Evolutionary conservation across 108 stramenopile genomes (phyloP), one percentile per base, ranked within the genome.

Genomic region (Nitzschia inconspicua): DNA sequence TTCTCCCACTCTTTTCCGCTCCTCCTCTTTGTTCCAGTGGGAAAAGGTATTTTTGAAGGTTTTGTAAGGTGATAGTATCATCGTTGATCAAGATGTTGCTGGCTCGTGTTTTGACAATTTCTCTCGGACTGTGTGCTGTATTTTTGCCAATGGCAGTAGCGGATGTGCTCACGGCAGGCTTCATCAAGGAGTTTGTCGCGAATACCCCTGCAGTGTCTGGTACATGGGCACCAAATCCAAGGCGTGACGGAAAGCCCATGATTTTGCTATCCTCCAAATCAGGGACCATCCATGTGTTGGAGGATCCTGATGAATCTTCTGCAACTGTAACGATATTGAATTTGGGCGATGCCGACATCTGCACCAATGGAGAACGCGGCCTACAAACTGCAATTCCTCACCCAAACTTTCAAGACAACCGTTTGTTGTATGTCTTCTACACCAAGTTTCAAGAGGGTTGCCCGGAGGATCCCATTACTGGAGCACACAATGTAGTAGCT

Each of bases 361-460:
- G 67, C 50, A 26, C 7, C 44, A 58, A 60, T 25, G 60, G 67
- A 19, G 67, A 55, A 42, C 67, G 67, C 8, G 67, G 67, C 3
- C 8, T 68, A 18, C 32, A 44, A 22, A 14, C 20, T 9, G 29
- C 61, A 13, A 6, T 25, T 3, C 24, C 23, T 10, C 50, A 60
- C 40, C 67, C 67, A 13, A 51, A 68, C 46, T 68, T 47, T 42
- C n/a, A 47, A 20, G 8, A 11, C 4, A 54, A 59, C 13, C 50
- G 25, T 10, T 62, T 40, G 26, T n/a, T 53, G 23, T 60, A 70
- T 31, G 23, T 63, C 4, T 68, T 22, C 36, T 57, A 68, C 49
- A 50, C 53, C 8, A n/a, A n/a, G n/a, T n/a, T n/a, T n/a, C n/a
- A n/a, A n/a, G n/a, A n/a, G n/a, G n/a, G n/a, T n/a, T n/a, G n/a